Base-by-base conservation (phyloP, 768 basidiomycete species). In the Pluteus cervinus region DNA sequence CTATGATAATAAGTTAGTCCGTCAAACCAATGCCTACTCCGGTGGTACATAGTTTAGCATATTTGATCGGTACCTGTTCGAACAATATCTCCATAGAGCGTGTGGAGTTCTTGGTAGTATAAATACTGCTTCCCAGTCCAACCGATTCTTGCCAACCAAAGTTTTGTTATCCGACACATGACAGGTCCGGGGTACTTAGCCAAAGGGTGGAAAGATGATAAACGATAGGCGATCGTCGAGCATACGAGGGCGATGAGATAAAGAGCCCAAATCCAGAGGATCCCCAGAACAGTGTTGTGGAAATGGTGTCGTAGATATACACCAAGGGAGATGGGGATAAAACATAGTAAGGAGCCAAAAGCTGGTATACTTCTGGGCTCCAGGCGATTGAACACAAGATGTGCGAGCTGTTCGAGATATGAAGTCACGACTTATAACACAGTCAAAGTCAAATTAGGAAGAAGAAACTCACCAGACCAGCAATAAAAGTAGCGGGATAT, bases 61-160 rank as follows among this genome's bases (percentile, higher is more conserved):
- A 12, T 2, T 15, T 3, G n/a, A 7, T 6, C 36, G 61, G 20
- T 39, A 75, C 78, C 79, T 28, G 70, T 63, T 35, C 79, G 63
- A 11, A 81, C 71, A 20, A 69, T 53, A 14, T 70, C 62, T 0
- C 78, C 78, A 37, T 78, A 78, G 23, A 52, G 55, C 11, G 63
- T 58, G 46, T 80, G 78, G 14, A 79, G 45, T 4, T 49, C 38
- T 28, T 66, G 53, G 34, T 66, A 61, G 40, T 65, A 67, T 2
- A 59, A 34, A 42, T 79, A 71, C 14, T 66, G 60, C 39, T 63
- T 61, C 1, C 73, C 72, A 14, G 32, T 40, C 14, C 38, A 51
- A 1, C 58, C 54, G 10, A 65, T 40, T 33, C 42, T 60, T 0
- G 54, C 57, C 5, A 50, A 47, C 50, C 60, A 65, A 2, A 69